phyloP scores from a whole-genome alignment of 176 grass and related monocot species.

The Raddia guianensis region DNA sequence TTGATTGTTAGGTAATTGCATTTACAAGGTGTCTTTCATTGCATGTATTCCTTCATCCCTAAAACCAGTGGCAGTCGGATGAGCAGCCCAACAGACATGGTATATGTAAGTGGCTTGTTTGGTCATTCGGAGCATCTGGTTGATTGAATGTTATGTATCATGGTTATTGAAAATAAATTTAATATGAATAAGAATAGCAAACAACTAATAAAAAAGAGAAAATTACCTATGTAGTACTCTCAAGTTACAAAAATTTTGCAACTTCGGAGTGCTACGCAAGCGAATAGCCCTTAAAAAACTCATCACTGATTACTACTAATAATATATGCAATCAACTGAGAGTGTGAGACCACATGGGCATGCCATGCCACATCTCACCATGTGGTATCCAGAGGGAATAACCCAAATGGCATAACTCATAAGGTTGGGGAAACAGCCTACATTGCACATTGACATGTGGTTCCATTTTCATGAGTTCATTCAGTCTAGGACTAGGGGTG shows the following conservation, averaged over 20 bases:
- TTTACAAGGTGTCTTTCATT: slow-evolving; percentile 3
- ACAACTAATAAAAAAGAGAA: slow-evolving; percentile 26
- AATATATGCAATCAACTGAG: background rate
- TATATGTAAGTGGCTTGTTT: background rate
- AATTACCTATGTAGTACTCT: background rate
- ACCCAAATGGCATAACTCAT: slow-evolving; percentile 5
- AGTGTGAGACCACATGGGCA: background rate
- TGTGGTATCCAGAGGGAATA: background rate
- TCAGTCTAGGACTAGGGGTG: background rate
- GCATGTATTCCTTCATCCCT: slow-evolving; percentile 20
- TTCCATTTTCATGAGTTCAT: background rate
- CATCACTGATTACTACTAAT: slow-evolving; percentile 1
- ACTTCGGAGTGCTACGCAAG: too few relatives aligned
- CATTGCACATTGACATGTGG: background rate
- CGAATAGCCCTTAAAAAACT: too few relatives aligned
- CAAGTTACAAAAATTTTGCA: too few relatives aligned
- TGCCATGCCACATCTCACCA: background rate
- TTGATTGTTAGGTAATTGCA: slow-evolving; percentile 21
- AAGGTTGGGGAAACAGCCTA: background rate
- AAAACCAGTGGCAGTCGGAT: slow-evolving; percentile 21
- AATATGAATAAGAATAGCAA: slow-evolving; percentile 32
- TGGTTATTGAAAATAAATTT: slow-evolving; percentile 1
- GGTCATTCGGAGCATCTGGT: slow-evolving; percentile 8
- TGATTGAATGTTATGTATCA: slow-evolving; percentile 1
- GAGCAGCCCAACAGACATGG: background rate